Evolutionary conservation across 495 filamentous ascomycete genomes (phyloP), one percentile per base, ranked within the genome.

Genomic region (Chaetomidium leptoderma): DNA sequence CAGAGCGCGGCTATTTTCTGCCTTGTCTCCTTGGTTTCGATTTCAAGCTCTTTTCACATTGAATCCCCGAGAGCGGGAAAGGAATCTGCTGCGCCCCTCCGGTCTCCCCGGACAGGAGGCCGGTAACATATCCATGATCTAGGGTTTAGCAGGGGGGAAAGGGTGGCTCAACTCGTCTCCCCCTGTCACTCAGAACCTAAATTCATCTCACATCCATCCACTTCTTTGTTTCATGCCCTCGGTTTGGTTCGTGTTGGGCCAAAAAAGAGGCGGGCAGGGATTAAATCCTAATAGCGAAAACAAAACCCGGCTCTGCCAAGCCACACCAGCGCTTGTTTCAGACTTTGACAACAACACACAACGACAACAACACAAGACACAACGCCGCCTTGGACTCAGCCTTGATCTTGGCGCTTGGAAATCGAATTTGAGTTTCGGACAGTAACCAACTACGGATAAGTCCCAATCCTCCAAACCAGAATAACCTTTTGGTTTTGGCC

Each of bases 261-360:
- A 32, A 32, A 32, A 32, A 24, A 4, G 1, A 16, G 3, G 8
- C 43, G 13, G 43, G 14, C 23, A 29, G 29, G 43, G 43, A 17
- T 29, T n/a, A 24, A 44, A 44, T 44, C 40, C 40, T 21, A 44
- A n/a, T 6, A 39, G 36, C 36, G 36, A 16, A 8, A n/a, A n/a
- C n/a, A n/a, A n/a, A n/a, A n/a, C n/a, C 36, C 36, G 2, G 16
- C 36, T 5, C n/a, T 39, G 36, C 45, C 19, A 48, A 48, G 45
- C 45, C 45, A 48, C 45, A 19, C 4, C 6, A 3, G 45, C 45
- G 45, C 27, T 48, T 48, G 45, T 48, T 48, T 48, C 45, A 48
- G 11, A 11, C 4, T 45, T 45, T 14, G 36, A 39, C 36, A n/a
- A 45, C 13, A 45, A 23, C 24, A 45, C 23, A 23, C 17, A n/a